Percentiles rank a stretch among this genome's conserved stretches.
Evolutionary conservation across 306 rosid genomes (phyloP).

Genomic region (Prunus mongolica): DNA sequence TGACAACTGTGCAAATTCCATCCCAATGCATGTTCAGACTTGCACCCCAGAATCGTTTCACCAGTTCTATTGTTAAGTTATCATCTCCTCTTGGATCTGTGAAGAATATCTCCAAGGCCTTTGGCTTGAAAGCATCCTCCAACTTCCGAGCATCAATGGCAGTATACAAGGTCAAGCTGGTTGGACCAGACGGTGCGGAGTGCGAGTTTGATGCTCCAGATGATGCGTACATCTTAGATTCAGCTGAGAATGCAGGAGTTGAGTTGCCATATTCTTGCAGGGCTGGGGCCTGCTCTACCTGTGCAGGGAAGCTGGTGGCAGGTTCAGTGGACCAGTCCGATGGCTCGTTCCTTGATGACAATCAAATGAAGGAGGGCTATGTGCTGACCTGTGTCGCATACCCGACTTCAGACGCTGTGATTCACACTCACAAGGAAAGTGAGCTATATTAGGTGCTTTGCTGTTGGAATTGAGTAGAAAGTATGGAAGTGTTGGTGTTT

Average conservation of each 20-base stretch:
- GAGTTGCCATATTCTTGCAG: slow-evolving; percentile 87
- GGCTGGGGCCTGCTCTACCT: slow-evolving; percentile 84
- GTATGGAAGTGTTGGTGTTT: background rate
- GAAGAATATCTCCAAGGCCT: slow-evolving; percentile 39
- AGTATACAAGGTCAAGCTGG: slow-evolving; percentile 62
- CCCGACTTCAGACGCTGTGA: slow-evolving; percentile 70
- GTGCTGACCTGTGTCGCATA: slow-evolving; percentile 63
- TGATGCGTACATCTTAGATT: slow-evolving; percentile 64
- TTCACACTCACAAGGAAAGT: slow-evolving; percentile 75
- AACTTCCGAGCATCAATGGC: slow-evolving; percentile 57
- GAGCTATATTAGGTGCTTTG: slow-evolving; percentile 52
- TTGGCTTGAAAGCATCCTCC: slow-evolving; percentile 58
- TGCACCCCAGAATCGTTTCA: slow-evolving; percentile 19
- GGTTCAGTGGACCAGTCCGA: slow-evolving; percentile 76
- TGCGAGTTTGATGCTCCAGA: slow-evolving; percentile 70
- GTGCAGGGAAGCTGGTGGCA: slow-evolving; percentile 60
- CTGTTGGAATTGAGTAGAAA: background rate
- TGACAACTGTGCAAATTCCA: slow-evolving; percentile 44
- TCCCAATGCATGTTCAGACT: slow-evolving; percentile 37
- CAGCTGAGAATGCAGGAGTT: slow-evolving; percentile 74
- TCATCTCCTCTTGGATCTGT: slow-evolving; percentile 49
- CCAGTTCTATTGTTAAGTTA: slow-evolving; percentile 33
- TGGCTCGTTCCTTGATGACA: slow-evolving; percentile 73
- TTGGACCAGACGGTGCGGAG: slow-evolving; percentile 60
- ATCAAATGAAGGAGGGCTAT: slow-evolving; percentile 53